Evolutionary conservation across 495 filamentous ascomycete species (phyloP).

Genomic region (Podospora pseudoanserina): DNA sequence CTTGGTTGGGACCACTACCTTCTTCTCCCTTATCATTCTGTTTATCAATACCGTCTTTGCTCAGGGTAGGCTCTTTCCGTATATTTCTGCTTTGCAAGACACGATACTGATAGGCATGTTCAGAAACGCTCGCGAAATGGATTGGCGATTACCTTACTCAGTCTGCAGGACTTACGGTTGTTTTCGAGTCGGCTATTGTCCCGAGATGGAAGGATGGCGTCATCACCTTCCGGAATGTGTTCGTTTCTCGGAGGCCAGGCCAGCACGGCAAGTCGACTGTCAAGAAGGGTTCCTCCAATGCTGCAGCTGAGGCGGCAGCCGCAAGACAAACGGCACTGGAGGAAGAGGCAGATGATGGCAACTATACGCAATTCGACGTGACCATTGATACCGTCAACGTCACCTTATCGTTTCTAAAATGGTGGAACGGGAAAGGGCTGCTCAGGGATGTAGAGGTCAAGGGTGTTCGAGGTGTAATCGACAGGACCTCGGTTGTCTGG

Average conservation of each 20-base stretch:
- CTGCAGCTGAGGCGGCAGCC: conserved; percentile 81
- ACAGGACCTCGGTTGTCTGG: conserved; percentile 78
- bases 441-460: conserved; percentile 90
- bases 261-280: conserved; percentile 66
- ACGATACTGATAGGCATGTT: conserved; percentile 7
- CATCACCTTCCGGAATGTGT: conserved; percentile 95
- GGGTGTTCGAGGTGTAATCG: conserved; percentile 93
- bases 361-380: conserved; percentile 96
- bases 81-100: no score
- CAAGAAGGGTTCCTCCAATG: conserved; percentile 85
- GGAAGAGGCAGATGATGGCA: conserved; percentile 76
- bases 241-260: conserved; percentile 87
- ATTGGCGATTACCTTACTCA: conserved; percentile 94
- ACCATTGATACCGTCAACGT: conserved; percentile 95
- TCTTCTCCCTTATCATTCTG: conserved; percentile 86
- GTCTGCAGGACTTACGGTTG: conserved; percentile 89
- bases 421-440: conserved; percentile 94
- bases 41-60: conserved; percentile 94
- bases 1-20: conserved; percentile 91
- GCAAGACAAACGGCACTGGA: conserved; percentile 53
- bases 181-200: conserved; percentile 97
- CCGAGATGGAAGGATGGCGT: conserved; percentile 91
- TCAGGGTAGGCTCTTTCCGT: conserved; percentile 54
- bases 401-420: conserved; percentile 93
- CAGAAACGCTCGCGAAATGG: conserved; percentile 79